Percentiles rank a stretch among this genome's conserved stretches.
phyloP scores from a whole-genome alignment of 2,329 filamentous ascomycete species.

The Ceratocystis colombiana region DNA sequence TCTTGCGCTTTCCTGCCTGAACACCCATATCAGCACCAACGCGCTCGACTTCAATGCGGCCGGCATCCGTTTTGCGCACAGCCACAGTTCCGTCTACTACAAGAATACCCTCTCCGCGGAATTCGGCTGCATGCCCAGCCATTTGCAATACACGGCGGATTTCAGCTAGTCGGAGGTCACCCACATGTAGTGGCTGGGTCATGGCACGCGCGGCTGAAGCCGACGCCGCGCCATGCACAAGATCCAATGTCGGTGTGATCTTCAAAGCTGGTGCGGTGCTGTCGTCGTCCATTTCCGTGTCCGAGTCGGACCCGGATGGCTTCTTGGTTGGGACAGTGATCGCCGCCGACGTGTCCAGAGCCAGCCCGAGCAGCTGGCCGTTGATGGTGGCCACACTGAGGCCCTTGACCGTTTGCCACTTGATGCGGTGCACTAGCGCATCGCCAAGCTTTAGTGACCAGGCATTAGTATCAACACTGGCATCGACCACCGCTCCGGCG shows the following conservation, averaged over 20 bases:
- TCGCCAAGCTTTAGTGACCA: slow-evolving; percentile 91
- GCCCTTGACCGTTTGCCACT: slow-evolving; percentile 89
- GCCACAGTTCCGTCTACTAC: slow-evolving; percentile 81
- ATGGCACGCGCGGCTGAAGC: slow-evolving; percentile 50
- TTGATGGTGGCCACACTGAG: slow-evolving; percentile 89
- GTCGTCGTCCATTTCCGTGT: slow-evolving; percentile 24
- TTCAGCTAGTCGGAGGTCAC: slow-evolving; percentile 81
- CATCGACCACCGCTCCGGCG: slow-evolving; percentile 66
- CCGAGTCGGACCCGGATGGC: slow-evolving; percentile 24
- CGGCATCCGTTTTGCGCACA: slow-evolving; percentile 78
- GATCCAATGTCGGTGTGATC: slow-evolving; percentile 42
- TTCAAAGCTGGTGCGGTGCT: slow-evolving; percentile 27
- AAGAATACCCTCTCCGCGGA: slow-evolving; percentile 83
- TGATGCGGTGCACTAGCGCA: slow-evolving; percentile 70
- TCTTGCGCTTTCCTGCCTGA: slow-evolving; percentile 28
- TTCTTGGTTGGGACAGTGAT: slow-evolving; percentile 22
- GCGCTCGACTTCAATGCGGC: slow-evolving; percentile 78
- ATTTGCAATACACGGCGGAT: slow-evolving; percentile 73
- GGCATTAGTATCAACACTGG: slow-evolving; percentile 93
- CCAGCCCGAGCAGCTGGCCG: slow-evolving; percentile 47
- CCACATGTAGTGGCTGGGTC: slow-evolving; percentile 84
- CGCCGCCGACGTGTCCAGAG: slow-evolving; percentile 29
- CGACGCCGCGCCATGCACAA: slow-evolving; percentile 57
- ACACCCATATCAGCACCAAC: slow-evolving; percentile 40
- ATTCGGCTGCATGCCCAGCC: slow-evolving; percentile 78